These are phyloP conservation scores for Pyrenochaeta sp. DNA, from an alignment of 2,329 filamentous ascomycete genomes.

Conservation along the genomic window DNA sequence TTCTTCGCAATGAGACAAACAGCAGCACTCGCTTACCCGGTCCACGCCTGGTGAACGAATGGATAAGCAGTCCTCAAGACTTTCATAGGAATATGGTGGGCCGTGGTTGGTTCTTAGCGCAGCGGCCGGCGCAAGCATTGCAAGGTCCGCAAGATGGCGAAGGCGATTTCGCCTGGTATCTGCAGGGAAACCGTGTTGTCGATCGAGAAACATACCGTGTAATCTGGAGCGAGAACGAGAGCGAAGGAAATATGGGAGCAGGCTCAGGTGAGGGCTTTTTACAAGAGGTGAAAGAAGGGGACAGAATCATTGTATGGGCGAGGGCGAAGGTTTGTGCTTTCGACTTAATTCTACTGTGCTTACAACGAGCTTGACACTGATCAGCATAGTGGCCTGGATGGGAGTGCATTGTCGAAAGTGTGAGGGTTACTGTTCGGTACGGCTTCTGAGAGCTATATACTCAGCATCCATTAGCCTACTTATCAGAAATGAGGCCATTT, in stretches of 20 bases:
- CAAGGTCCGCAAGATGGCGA: slow-evolving; percentile 36
- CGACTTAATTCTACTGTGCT: too few species aligned
- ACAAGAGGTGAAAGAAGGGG: slow-evolving; percentile 32
- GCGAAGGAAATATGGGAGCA: slow-evolving; percentile 31
- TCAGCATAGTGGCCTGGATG: slow-evolving; percentile 36
- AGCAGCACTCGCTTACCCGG: slow-evolving; percentile 5
- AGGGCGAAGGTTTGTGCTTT: slow-evolving; percentile 39
- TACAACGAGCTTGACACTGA: slow-evolving; percentile 7
- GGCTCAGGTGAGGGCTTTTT: slow-evolving; percentile 40
- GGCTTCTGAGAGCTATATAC: slow-evolving; percentile 17
- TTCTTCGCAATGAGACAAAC: slow-evolving; percentile 27
- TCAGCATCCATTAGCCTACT: not conserved
- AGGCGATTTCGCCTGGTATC: slow-evolving; percentile 38
- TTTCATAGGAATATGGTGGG: slow-evolving; percentile 11
- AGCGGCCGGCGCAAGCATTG: slow-evolving; percentile 22
- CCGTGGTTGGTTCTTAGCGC: slow-evolving; percentile 26
- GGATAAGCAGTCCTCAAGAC: slow-evolving; percentile 4
- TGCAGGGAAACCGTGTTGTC: slow-evolving; percentile 42
- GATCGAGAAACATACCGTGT: slow-evolving; percentile 20
- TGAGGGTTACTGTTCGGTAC: slow-evolving; percentile 31
- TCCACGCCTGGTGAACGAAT: slow-evolving; percentile 7
- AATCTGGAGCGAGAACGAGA: slow-evolving; percentile 22
- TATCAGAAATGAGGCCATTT: not conserved
- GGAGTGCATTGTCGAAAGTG: slow-evolving; percentile 33
- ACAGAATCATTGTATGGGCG: slow-evolving; percentile 41